Base-by-base conservation (phyloP, 1,139 yeast genomes). In the Suhomyces guaymorum region DNA sequence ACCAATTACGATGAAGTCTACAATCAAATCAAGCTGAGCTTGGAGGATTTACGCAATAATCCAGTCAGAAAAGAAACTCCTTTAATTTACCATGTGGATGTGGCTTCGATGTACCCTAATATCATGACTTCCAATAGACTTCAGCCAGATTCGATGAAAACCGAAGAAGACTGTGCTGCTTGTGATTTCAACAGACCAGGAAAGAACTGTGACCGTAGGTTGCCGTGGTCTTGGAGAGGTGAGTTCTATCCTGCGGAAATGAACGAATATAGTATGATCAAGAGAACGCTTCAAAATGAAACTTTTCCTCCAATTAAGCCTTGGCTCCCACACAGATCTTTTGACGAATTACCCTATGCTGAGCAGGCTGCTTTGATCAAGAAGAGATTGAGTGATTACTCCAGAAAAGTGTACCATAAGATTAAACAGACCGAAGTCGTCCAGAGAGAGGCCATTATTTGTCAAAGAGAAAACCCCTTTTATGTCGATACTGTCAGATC, bases 191-290 rank as follows among this genome's bases (percentile, higher is more conserved):
- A 94, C 55, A 72, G 96, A 37, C 97, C 97, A 0, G 97, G 96
- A 3, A 92, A 92, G 52, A 75, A 72, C 10, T 94, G 99, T 68
- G 98, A 92, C 51, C 71, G 98, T 55, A 68, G 94, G 41, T 65
- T 94, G 39, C 88, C 92, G 0, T 94, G 99, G 99, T 75, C 96
- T 4, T 94, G 99, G 98, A 80, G 98, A 67, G 99, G 97, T 37
- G 98, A 94, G 52, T 94, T 73, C 51, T 84, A 72, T 47, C 98
- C 98, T 0, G 89, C 97, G 0, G 83, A 87, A 55, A 81, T 80
- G 77, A 89, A 85, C 50, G 98, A 94, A 52, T 92, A 92, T 55
- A 78, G 82, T 41, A 85, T 90, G 95, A 80, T 92, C 33, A 86
- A 85, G 55, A 74, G 94, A 54, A 83, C 96, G 0, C 62, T 92